Conservation (phyloP, 441 rosid species). For the Capsella rubella region DNA sequence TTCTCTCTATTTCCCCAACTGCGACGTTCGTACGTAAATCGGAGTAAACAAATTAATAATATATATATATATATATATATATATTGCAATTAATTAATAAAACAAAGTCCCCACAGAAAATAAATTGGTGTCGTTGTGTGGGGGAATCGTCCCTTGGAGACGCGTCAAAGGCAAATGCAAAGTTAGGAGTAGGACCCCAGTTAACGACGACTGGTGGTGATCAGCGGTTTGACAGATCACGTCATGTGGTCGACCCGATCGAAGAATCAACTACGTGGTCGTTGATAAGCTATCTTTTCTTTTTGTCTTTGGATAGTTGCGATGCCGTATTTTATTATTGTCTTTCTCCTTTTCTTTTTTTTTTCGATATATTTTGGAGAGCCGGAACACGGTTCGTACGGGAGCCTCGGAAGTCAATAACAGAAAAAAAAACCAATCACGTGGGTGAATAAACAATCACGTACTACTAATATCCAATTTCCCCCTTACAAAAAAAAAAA, state of each 20-base stretch:
- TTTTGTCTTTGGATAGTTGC: constrained; percentile 35
- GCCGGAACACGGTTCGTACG: constrained; percentile 24
- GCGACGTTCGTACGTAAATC: constrained; percentile 11
- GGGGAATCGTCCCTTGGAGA: constrained; percentile 34
- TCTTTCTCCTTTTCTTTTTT: neutral
- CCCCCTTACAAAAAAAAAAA: neutral
- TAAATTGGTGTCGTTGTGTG: constrained; percentile 27
- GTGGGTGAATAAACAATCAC: constrained; percentile 31
- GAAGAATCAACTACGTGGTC: constrained; percentile 42
- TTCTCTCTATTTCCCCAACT: constrained; percentile 3
- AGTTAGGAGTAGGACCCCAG: constrained; percentile 8
- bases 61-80: too few species aligned
- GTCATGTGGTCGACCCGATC: constrained; percentile 41
- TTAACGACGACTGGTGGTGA: constrained; percentile 26
- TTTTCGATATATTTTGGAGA: neutral
- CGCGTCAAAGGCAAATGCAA: constrained; percentile 38
- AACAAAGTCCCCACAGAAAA: constrained; percentile 2
- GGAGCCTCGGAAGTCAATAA: constrained; percentile 22
- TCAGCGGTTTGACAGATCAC: constrained; percentile 48
- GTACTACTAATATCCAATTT: neutral
- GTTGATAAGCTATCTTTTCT: constrained; percentile 41
- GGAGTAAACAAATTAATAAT: too few species aligned
- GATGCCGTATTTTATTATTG: constrained; percentile 24
- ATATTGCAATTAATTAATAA: neutral
- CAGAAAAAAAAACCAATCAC: constrained; percentile 15